A percentile compares a stretch with the other conserved stretches of the same genome.
Conservation (phyloP, 2,329 filamentous ascomycete species). For the Scolecobasidium constrictum region DNA sequence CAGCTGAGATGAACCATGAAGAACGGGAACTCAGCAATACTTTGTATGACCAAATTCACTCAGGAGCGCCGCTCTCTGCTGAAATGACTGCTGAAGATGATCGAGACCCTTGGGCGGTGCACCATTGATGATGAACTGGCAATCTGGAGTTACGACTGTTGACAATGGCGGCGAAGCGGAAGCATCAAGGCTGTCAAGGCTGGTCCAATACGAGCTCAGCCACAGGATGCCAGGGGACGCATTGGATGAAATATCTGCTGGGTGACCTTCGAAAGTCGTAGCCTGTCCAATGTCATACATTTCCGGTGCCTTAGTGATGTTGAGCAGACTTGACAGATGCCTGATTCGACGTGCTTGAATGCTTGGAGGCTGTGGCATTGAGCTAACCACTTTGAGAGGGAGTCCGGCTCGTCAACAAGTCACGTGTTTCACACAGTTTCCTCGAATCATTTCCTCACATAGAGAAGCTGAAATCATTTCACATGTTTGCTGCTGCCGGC, state of each 20-base stretch:
- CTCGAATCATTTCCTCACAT: no score
- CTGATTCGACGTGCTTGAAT: no score
- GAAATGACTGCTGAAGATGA: neutral
- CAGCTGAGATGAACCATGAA: no score
- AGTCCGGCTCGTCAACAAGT: no score
- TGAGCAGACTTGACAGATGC: no score
- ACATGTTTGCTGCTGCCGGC: no score
- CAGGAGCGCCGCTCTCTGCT: neutral
- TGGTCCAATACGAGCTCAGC: neutral
- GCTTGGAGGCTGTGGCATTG: no score
- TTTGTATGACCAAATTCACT: neutral
- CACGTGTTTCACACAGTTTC: no score
- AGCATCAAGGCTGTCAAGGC: neutral
- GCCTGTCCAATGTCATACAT: slow-evolving; percentile 1
- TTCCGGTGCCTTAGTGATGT: no score
- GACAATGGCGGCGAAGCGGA: neutral
- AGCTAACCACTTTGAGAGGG: no score
- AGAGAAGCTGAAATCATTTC: no score
- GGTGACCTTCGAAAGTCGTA: neutral
- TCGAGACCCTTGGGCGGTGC: neutral
- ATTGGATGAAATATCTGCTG: neutral
- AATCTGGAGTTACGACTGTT: neutral
- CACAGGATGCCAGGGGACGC: neutral
- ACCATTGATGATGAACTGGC: neutral
- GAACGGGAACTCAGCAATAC: no score